phyloP scores from a whole-genome alignment of 768 basidiomycete species.

The Dacryopinax spathularia region DNA sequence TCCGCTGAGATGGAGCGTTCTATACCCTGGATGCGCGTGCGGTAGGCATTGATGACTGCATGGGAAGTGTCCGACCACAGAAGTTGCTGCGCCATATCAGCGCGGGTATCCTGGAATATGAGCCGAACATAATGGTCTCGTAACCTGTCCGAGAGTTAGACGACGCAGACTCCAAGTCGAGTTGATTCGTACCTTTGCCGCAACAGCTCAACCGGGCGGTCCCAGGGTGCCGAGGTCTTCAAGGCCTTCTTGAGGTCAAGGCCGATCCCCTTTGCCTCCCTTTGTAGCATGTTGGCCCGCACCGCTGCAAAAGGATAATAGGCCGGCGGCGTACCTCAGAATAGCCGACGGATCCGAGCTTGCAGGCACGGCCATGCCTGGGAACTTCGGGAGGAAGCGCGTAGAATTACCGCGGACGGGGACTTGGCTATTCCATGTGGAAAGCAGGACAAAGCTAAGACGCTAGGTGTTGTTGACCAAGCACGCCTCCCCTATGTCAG shows the following conservation, averaged over 20 bases:
- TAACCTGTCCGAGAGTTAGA: constrained; percentile 32
- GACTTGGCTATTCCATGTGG: no score
- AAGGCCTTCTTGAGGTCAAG: constrained; percentile 31
- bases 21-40: constrained; percentile 52
- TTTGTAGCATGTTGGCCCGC: neutral
- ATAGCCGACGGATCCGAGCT: neutral
- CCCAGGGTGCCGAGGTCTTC: constrained; percentile 56
- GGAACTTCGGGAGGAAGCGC: no score
- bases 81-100: constrained; percentile 61
- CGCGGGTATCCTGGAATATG: constrained; percentile 51
- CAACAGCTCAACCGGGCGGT: constrained; percentile 72
- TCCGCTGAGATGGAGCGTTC: constrained; percentile 32
- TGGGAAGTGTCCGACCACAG: constrained; percentile 92
- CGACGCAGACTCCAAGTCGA: neutral
- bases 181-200: constrained; percentile 57
- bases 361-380: neutral
- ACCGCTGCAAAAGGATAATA: neutral
- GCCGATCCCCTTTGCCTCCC: neutral
- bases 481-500: no score
- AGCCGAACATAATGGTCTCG: constrained; percentile 56
- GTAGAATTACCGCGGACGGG: no score
- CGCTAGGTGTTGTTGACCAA: no score
- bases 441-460: no score
- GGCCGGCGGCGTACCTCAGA: neutral
- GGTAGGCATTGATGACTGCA: constrained; percentile 68